Conservation (phyloP, 805 yeast species). For the Lachancea waltii region DNA sequence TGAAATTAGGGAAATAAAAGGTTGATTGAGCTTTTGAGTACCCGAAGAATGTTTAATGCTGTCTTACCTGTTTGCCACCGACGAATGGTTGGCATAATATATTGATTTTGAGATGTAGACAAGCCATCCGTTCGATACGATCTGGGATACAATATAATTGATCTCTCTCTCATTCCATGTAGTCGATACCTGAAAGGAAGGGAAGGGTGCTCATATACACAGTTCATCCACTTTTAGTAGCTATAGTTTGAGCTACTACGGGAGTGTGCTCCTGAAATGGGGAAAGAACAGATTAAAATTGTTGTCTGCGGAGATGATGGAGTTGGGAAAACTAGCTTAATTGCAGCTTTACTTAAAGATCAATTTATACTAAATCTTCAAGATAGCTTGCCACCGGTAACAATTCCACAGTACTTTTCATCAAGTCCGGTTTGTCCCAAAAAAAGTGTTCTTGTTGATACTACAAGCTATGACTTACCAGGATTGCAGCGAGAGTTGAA, state of each 20-base stretch:
- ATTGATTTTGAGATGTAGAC: background rate
- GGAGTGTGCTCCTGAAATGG: too few species aligned
- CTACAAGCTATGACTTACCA: conserved; percentile 58
- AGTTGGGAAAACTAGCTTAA: conserved; percentile 76
- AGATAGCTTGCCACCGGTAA: conserved; percentile 73
- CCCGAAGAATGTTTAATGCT: too few species aligned
- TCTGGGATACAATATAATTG: too few species aligned
- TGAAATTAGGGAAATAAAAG: too few species aligned
- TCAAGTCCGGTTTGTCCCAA: conserved; percentile 53
- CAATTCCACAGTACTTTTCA: conserved; percentile 69
- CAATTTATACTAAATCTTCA: conserved; percentile 71
- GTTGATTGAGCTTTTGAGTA: background rate
- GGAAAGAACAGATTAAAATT: conserved; percentile 57
- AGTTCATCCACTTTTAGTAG: background rate
- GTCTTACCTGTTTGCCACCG: background rate
- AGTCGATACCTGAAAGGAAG: too few species aligned
- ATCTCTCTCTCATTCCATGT: too few species aligned
- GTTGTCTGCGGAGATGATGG: conserved; percentile 94
- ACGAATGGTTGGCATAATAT: too few species aligned
- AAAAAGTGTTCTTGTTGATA: conserved; percentile 72
- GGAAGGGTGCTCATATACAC: too few species aligned
- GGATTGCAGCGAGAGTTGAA: conserved; percentile 66
- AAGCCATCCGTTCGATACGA: background rate
- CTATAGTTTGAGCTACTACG: too few species aligned
- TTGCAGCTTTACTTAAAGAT: conserved; percentile 77